Percentiles rank a stretch among this genome's conserved stretches.
phyloP scores from a whole-genome alignment of 2,329 filamentous ascomycete genomes.

The Fusarium subglutinans region DNA sequence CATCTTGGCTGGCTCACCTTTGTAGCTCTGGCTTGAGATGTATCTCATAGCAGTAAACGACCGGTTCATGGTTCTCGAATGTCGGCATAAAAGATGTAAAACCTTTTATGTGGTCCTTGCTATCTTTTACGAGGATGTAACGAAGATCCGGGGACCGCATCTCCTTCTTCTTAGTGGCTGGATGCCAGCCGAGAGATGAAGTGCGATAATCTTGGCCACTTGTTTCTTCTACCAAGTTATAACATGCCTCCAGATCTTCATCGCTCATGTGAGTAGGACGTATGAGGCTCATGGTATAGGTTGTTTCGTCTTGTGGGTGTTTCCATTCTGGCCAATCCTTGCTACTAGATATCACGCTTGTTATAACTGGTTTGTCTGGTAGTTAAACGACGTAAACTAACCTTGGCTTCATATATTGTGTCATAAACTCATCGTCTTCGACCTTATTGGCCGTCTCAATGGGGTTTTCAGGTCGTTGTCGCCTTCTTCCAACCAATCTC shows the following conservation, averaged over 20 bases:
- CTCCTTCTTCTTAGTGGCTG: slow-evolving; percentile 68
- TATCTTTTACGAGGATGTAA: slow-evolving; percentile 69
- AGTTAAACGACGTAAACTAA: slow-evolving; percentile 41
- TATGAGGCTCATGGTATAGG: slow-evolving; percentile 57
- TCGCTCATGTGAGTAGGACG: slow-evolving; percentile 51
- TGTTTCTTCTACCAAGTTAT: slow-evolving; percentile 68
- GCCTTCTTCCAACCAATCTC: slow-evolving; percentile 22
- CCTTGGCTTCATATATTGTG: slow-evolving; percentile 58
- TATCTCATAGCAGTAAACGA: slow-evolving; percentile 83
- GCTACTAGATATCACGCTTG: slow-evolving; percentile 8
- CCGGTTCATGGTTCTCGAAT: slow-evolving; percentile 70
- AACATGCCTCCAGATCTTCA: slow-evolving; percentile 62
- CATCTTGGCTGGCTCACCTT: slow-evolving; percentile 52
- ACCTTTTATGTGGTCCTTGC: slow-evolving; percentile 51
- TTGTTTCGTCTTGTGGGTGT: slow-evolving; percentile 55
- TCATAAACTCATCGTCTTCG: slow-evolving; percentile 58
- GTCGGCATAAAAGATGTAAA: slow-evolving; percentile 79
- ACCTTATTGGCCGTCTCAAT: slow-evolving; percentile 61
- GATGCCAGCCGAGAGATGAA: slow-evolving; percentile 72
- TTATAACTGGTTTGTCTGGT: not conserved
- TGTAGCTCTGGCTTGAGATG: slow-evolving; percentile 68
- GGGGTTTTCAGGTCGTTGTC: slow-evolving; percentile 40
- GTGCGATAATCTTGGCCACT: slow-evolving; percentile 71
- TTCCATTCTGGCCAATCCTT: slow-evolving; percentile 56
- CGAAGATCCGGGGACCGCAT: slow-evolving; percentile 74